These are phyloP conservation scores for Pythium biforme DNA, from an alignment of 352 stramenopile species.

Conservation along the genomic window DNA sequence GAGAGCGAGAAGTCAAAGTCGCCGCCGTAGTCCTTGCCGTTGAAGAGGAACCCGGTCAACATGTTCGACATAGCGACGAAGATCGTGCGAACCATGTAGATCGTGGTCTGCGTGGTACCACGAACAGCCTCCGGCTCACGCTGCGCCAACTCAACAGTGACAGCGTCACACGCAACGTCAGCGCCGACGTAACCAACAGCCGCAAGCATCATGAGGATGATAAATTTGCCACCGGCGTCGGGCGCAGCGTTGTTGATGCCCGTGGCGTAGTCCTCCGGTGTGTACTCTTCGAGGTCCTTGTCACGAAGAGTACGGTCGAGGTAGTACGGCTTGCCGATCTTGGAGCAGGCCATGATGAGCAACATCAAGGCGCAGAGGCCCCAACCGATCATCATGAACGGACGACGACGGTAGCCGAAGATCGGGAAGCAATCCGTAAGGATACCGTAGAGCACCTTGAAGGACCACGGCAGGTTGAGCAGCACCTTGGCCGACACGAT, in stretches of 20 bases:
- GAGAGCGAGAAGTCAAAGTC: constrained; percentile 48
- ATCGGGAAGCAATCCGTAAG: constrained; percentile 49
- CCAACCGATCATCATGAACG: constrained; percentile 59
- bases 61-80: constrained; percentile 45
- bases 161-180: constrained; percentile 46
- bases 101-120: constrained; percentile 50
- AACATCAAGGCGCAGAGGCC: constrained; percentile 39
- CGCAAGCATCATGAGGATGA: constrained; percentile 57
- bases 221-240: constrained; percentile 39
- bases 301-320: constrained; percentile 28
- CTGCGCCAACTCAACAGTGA: constrained; percentile 57
- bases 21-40: constrained; percentile 49
- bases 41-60: constrained; percentile 47
- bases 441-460: constrained; percentile 57
- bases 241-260: constrained; percentile 37
- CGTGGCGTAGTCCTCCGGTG: constrained; percentile 28
- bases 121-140: constrained; percentile 51
- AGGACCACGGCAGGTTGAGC: constrained; percentile 52
- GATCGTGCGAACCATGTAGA: constrained; percentile 49
- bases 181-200: constrained; percentile 53
- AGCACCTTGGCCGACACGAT: constrained; percentile 46
- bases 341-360: constrained; percentile 43
- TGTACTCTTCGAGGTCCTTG: constrained; percentile 24
- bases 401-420: constrained; percentile 51
- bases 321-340: constrained; percentile 53